Base-by-base conservation (phyloP, 441 rosid species). In the Populus tomentosa region DNA sequence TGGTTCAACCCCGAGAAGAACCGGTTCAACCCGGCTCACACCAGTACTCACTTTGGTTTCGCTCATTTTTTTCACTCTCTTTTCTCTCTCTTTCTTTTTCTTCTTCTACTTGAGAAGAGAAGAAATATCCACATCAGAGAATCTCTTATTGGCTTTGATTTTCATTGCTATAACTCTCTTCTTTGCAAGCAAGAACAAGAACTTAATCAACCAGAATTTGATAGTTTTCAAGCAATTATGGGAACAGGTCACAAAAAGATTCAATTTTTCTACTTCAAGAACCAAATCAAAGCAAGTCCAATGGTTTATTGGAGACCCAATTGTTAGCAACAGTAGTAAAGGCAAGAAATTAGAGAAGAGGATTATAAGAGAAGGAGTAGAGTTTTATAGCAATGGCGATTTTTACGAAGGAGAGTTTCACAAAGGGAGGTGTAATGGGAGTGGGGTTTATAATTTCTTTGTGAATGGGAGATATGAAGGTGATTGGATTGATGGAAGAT, bases 371-470 rank as follows among this genome's bases (percentile, higher is more conserved):
- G 97, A 95, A 88, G 97, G 97, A 2, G 97, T 93, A n/a, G 94
- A 93, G 83, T 88, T 93, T 30, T 93, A 92, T 76, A 90, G 97
- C 74, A 92, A 92, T 78, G 98, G 98, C 26, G 98, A 95, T 66
- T 90, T 85, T 84, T 95, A 93, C 81, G 99, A 95, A 81, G 99
- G 99, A 0, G 98, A 95, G 72, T 91, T 92, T 72, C 90, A 89
- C 38, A 89, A 86, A 73, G 99, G 97, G 62, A 90, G 81, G 78
- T 90, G 95, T 69, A 93, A 86, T 30, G 99, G 99, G 7, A 92
- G 95, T 71, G 99, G 99, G 28, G 99, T 93, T n/a, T 94, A 95
- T 70, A 92, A 88, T 74, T 95, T 85, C 78, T 87, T 88, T 69
- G 93, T 83, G 24, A 94, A 87, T 67, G 99, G 98, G 20, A 85